A percentile compares a stretch with the other conserved stretches of the same genome.
Conservation (phyloP, 306 rosid species). For the Albizia julibrissin region DNA sequence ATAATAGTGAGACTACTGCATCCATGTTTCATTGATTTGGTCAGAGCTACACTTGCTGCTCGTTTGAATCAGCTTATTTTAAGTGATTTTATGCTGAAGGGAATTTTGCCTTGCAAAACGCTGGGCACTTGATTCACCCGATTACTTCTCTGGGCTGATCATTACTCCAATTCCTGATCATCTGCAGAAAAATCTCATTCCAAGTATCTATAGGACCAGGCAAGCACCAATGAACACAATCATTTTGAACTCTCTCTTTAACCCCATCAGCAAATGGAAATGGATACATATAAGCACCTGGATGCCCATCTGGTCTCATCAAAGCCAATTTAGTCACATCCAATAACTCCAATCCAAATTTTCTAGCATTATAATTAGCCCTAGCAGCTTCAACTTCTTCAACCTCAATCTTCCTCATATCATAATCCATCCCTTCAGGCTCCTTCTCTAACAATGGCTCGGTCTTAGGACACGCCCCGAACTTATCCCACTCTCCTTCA, state of each 20-base stretch:
- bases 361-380: constrained; percentile 36
- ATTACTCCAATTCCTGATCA: neutral
- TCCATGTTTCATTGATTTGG: too few relatives aligned
- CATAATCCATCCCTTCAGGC: constrained; percentile 81
- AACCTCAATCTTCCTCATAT: constrained; percentile 66
- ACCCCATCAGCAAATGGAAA: constrained; percentile 70
- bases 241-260: constrained; percentile 72
- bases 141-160: neutral
- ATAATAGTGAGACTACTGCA: too few relatives aligned
- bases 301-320: constrained; percentile 92
- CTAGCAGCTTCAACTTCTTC: constrained; percentile 76
- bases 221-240: constrained; percentile 97
- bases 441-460: constrained; percentile 64
- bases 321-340: constrained; percentile 71
- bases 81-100: too few relatives aligned
- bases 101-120: too few relatives aligned
- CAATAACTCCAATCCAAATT: constrained; percentile 55
- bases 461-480: constrained; percentile 79
- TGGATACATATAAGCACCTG: constrained; percentile 87
- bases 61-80: too few relatives aligned
- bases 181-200: constrained; percentile 71
- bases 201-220: constrained; percentile 93
- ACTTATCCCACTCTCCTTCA: constrained; percentile 91
- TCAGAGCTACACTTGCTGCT: too few relatives aligned
- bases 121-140: neutral